Conservation (phyloP, 176 grass and related monocot species). For the Pontederia crassipes region DNA sequence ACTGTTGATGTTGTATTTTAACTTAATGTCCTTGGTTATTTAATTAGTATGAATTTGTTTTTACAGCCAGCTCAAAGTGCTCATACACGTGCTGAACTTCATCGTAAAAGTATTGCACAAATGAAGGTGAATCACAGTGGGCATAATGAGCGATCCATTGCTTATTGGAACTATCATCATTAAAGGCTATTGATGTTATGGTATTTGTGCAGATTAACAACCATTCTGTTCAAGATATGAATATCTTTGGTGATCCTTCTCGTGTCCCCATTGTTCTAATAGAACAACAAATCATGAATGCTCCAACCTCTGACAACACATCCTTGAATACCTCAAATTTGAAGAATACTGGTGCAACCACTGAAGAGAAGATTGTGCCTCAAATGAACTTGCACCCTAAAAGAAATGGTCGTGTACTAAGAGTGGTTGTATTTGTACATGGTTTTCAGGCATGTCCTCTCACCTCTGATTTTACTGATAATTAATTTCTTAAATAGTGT, state of each 20-base stretch:
- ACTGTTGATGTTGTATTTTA: background rate
- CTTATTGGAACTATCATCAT: background rate
- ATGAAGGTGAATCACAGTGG: slow-evolving; percentile 50
- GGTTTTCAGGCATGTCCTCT: slow-evolving; percentile 74
- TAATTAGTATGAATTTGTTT: slow-evolving; percentile 16
- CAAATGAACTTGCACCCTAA: slow-evolving; percentile 27
- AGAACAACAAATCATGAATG: slow-evolving; percentile 76
- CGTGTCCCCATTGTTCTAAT: slow-evolving; percentile 77
- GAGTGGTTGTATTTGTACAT: slow-evolving; percentile 84
- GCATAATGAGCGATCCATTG: background rate
- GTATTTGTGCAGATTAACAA: slow-evolving; percentile 53
- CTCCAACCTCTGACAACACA: slow-evolving; percentile 35
- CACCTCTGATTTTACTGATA: background rate
- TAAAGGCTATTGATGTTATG: background rate
- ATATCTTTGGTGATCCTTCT: slow-evolving; percentile 85
- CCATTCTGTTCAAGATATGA: slow-evolving; percentile 69
- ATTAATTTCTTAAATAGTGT: background rate
- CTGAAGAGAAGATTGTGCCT: slow-evolving; percentile 21
- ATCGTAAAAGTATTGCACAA: slow-evolving; percentile 78
- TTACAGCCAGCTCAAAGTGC: slow-evolving; percentile 62
- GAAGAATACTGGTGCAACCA: slow-evolving; percentile 22
- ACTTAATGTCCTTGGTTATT: background rate
- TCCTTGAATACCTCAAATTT: slow-evolving; percentile 23
- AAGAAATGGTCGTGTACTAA: slow-evolving; percentile 36
- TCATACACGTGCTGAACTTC: slow-evolving; percentile 56